Evolutionary conservation across 2,329 filamentous ascomycete genomes (phyloP).

Genomic region (Fusarium sp.): DNA sequence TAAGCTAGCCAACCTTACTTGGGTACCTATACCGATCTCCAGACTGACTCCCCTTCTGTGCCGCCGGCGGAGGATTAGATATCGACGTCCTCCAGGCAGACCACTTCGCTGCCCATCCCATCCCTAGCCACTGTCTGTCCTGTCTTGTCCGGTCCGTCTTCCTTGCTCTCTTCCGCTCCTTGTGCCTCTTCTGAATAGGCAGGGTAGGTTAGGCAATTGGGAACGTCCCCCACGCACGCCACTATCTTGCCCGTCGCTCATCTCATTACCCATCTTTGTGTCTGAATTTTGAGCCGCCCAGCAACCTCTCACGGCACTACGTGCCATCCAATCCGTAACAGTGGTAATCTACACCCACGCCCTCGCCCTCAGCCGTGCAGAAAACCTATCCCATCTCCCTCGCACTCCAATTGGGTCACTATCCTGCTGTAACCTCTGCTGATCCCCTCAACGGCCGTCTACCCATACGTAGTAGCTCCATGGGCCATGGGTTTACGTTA

Average conservation of each 20-base stretch:
- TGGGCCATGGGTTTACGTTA: slow-evolving; percentile 18
- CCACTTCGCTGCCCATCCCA: slow-evolving; percentile 28
- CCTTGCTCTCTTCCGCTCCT: slow-evolving; percentile 21
- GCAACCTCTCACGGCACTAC: neutral
- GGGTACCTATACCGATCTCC: slow-evolving; percentile 3
- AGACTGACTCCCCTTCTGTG: slow-evolving; percentile 1
- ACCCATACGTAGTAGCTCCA: slow-evolving; percentile 24
- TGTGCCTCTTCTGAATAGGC: slow-evolving; percentile 19
- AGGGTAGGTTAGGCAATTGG: neutral
- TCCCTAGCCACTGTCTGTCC: slow-evolving; percentile 5
- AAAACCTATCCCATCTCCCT: slow-evolving; percentile 1
- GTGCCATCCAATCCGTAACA: slow-evolving; percentile 20
- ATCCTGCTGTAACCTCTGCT: slow-evolving; percentile 31
- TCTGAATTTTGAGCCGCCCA: slow-evolving; percentile 26
- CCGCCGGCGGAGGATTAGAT: neutral
- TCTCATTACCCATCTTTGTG: slow-evolving; percentile 18
- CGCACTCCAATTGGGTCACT: slow-evolving; percentile 15
- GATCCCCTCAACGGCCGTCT: slow-evolving; percentile 37
- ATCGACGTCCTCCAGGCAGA: slow-evolving; percentile 19
- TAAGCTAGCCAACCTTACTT: neutral
- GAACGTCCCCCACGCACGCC: slow-evolving; percentile 38
- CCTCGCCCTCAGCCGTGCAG: slow-evolving; percentile 30
- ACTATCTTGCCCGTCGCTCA: slow-evolving; percentile 36
- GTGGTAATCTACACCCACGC: slow-evolving; percentile 30
- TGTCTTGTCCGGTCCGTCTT: slow-evolving; percentile 27